A percentile compares a stretch with the other conserved stretches of the same genome.
These are phyloP conservation scores for Fusarium sp. DNA, from an alignment of 2,329 filamentous ascomycete genomes.

Conservation along the genomic window DNA sequence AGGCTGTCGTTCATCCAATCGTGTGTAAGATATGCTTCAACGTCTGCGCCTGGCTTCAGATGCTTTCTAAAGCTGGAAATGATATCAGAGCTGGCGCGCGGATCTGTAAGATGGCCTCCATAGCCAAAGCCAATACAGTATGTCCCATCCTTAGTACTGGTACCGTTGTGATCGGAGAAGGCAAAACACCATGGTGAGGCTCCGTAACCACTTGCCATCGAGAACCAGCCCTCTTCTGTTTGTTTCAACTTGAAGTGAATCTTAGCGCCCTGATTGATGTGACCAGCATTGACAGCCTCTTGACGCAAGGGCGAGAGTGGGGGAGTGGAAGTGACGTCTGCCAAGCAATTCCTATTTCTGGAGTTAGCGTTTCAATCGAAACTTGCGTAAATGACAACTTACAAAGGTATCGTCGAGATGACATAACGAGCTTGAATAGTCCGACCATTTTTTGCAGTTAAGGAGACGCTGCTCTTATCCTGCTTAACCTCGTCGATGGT, in stretches of 20 bases:
- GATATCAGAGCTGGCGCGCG: rapidly evolving
- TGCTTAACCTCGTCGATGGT: not conserved
- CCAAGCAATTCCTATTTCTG: not conserved
- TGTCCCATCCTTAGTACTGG: rapidly evolving
- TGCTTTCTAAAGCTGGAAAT: rapidly evolving
- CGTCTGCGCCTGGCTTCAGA: not conserved
- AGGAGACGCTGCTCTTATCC: not conserved
- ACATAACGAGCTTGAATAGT: not conserved
- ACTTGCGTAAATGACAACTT: not conserved
- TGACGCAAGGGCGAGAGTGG: not conserved
- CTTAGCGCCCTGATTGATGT: not conserved
- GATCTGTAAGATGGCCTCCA: not conserved
- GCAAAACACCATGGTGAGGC: not conserved
- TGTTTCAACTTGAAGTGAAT: not conserved
- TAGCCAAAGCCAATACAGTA: not conserved
- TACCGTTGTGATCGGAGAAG: not conserved
- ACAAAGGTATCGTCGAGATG: not conserved
- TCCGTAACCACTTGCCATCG: not conserved
- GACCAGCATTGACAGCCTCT: not conserved
- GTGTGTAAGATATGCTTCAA: not conserved
- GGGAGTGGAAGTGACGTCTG: not conserved
- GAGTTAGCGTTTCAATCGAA: rapidly evolving
- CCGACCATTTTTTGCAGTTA: not conserved
- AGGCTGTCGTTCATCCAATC: not conserved
- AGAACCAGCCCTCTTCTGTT: not conserved